These are phyloP conservation scores for Lindgomyces ingoldianus DNA, from an alignment of 495 filamentous ascomycete genomes.

Conservation along the genomic window DNA sequence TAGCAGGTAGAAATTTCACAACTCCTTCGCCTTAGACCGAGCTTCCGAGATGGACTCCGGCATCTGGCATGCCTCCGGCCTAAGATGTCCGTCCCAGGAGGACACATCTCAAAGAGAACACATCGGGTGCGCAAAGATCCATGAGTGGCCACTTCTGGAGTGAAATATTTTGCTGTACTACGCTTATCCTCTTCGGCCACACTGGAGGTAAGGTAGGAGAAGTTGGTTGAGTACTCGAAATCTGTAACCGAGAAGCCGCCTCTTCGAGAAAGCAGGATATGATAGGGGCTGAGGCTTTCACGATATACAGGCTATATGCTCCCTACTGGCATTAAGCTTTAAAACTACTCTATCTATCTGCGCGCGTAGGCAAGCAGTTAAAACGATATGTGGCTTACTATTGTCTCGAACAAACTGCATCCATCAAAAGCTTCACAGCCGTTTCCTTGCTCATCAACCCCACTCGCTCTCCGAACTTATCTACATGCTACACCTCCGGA, in stretches of 20 bases:
- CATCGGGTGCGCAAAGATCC: not conserved
- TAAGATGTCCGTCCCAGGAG: not conserved
- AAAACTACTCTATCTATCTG: no score
- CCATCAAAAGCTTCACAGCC: no score
- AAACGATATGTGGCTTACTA: no score
- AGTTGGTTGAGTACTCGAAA: conserved; percentile 7
- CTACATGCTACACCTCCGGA: no score
- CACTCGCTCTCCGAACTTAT: no score
- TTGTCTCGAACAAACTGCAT: no score
- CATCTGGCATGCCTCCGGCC: not conserved
- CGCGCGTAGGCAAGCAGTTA: no score
- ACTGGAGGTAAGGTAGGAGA: not conserved
- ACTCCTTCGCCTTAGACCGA: not conserved
- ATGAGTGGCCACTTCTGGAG: conserved; percentile 6
- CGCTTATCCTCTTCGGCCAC: conserved; percentile 3
- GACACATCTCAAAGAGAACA: not conserved
- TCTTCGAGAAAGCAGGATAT: conserved; percentile 1
- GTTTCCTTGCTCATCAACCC: no score
- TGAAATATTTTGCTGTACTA: conserved; percentile 7
- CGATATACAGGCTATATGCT: no score
- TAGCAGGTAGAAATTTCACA: not conserved
- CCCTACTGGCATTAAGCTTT: no score
- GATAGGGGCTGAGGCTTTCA: not conserved
- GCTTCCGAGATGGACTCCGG: not conserved
- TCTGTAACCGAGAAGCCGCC: conserved; percentile 3